Evolutionary conservation across 140 eudicot species (phyloP), one percentile per base, ranked within the genome.

Genomic region (Erigeron philadelphicus): DNA sequence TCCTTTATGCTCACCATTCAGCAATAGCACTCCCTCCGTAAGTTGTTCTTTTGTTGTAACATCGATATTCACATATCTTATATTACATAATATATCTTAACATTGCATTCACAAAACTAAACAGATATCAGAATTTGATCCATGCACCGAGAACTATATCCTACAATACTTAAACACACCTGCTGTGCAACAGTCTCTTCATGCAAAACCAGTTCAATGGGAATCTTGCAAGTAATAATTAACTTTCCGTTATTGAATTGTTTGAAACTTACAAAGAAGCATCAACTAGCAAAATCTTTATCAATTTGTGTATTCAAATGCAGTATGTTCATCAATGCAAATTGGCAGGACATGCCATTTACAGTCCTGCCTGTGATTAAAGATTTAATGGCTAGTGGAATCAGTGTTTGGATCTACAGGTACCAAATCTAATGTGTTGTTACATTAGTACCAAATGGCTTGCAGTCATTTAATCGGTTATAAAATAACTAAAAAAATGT

Each of bases 401-500:
- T 87, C 35, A 70, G 85, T 8, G 85, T 88, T 67, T 87, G 90
- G 95, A 78, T 87, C 59, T 84, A 84, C 53, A 87, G 95, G 95
- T 87, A 72, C 23, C 4, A n/a, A 4, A 49, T 19, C 3, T 11
- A 67, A 57, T 21, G 13, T 21, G 13, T 5, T n/a, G 40, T 50
- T 9, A 52, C 2, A 8, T 12, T 18, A 5, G 40, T 7, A 7
- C 55, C 45, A 41, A 43, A 3, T 6, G 10, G 11, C 4, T 19
- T 42, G 43, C 43, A 7, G 18, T 13, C 7, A 15, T n/a, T 25
- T 23, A 12, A 6, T 40, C 0, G 31, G 11, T 11, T 83, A 83
- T 76, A 49, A 21, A 18, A 48, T 61, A 18, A 52, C 13, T 47
- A 59, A 64, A 23, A 4, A 4, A 4, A 42, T 9, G 43, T 42